Conservation (phyloP, 2,329 filamentous ascomycete genomes). For the Penicillium glabrum region DNA sequence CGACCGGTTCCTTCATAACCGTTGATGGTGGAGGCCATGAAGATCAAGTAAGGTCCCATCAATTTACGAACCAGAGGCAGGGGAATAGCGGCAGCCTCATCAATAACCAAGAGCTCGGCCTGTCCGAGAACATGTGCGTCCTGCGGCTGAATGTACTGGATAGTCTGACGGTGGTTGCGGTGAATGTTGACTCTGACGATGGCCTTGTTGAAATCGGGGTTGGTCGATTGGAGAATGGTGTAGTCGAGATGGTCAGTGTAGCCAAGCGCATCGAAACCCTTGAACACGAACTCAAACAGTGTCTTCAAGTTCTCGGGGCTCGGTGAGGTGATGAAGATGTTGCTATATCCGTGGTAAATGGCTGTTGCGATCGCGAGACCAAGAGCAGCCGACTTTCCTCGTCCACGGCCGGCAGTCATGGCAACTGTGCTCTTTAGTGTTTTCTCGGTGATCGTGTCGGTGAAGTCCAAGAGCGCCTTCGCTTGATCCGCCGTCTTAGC, state of each 20-base stretch:
- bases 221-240: slow-evolving; percentile 96
- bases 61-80: slow-evolving; percentile 88
- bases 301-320: slow-evolving; percentile 99
- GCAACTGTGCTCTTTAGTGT: slow-evolving; percentile 91
- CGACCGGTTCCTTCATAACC: slow-evolving; percentile 97
- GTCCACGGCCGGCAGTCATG: slow-evolving; percentile 87
- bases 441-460: slow-evolving; percentile 95
- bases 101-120: slow-evolving; percentile 91
- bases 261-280: slow-evolving; percentile 90
- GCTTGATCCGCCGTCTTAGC: slow-evolving; percentile 93
- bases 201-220: slow-evolving; percentile 98
- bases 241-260: slow-evolving; percentile 97
- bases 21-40: slow-evolving; percentile 99
- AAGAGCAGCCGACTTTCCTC: slow-evolving; percentile 94
- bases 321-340: slow-evolving; percentile 98
- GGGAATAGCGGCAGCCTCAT: slow-evolving; percentile 95
- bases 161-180: slow-evolving; percentile 91
- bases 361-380: slow-evolving; percentile 93
- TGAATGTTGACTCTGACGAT: slow-evolving; percentile 97
- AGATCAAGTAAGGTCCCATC: slow-evolving; percentile 94
- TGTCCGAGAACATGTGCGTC: slow-evolving; percentile 94
- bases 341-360: slow-evolving; percentile 94
- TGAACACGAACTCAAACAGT: slow-evolving; percentile 96
- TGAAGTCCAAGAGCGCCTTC: slow-evolving; percentile 93
- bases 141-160: slow-evolving; percentile 96